Evolutionary conservation across 148 eudicot species (phyloP).

Genomic region (Tetragonia tetragonoides): DNA sequence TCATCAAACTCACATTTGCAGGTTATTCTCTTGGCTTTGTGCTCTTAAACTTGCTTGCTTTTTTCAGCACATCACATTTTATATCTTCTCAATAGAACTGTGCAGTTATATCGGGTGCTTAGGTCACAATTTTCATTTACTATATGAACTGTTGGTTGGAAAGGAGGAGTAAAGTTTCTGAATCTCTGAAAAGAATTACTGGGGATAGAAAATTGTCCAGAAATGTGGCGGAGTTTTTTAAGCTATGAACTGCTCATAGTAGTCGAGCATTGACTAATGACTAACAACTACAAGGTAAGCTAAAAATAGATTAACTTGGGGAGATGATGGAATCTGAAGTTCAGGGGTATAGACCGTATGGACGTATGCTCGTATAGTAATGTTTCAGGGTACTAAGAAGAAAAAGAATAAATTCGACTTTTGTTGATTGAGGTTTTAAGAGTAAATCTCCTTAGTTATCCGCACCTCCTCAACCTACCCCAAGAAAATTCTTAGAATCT

Average conservation of each 20-base stretch:
- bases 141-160: neutral
- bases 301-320: neutral
- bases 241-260: too few species aligned
- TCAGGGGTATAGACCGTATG: too few species aligned
- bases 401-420: neutral
- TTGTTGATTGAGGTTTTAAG: neutral
- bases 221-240: too few species aligned
- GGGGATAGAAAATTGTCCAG: too few species aligned
- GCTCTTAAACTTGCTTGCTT: neutral
- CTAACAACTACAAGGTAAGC: too few species aligned
- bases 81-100: neutral
- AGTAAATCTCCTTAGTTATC: neutral
- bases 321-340: neutral
- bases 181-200: too few species aligned
- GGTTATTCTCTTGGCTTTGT: slow-evolving; percentile 20
- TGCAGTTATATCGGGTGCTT: neutral
- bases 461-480: neutral
- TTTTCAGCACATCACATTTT: neutral
- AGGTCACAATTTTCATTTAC: neutral
- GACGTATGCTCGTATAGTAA: too few species aligned
- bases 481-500: neutral
- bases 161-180: too few species aligned
- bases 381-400: neutral
- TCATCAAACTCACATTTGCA: slow-evolving; percentile 39
- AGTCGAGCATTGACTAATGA: too few species aligned